Percentiles rank a stretch among this genome's conserved stretches.
Evolutionary conservation across 441 rosid species (phyloP).

Genomic region (Aleurites moluccanus): DNA sequence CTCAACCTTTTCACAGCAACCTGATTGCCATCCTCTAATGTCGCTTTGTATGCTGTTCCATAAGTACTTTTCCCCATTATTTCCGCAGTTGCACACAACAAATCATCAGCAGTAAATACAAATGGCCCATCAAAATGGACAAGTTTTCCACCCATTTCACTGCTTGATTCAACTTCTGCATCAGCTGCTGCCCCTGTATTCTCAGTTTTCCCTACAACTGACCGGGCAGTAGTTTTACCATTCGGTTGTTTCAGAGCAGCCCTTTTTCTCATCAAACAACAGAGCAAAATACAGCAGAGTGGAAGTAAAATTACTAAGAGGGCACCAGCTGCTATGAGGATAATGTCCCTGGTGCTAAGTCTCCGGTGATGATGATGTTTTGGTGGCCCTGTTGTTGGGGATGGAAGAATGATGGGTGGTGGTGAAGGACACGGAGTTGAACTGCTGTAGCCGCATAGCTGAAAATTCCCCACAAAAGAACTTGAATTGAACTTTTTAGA

Average conservation of each 20-base stretch:
- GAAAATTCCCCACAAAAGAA: slow-evolving; percentile 70
- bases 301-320: slow-evolving; percentile 54
- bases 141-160: slow-evolving; percentile 76
- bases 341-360: slow-evolving; percentile 61
- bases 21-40: slow-evolving; percentile 83
- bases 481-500: slow-evolving; percentile 64
- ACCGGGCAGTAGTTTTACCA: slow-evolving; percentile 18
- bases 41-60: slow-evolving; percentile 91
- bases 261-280: slow-evolving; percentile 59
- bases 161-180: slow-evolving; percentile 59
- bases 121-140: slow-evolving; percentile 88
- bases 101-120: slow-evolving; percentile 85
- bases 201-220: slow-evolving; percentile 35
- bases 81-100: slow-evolving; percentile 92
- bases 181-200: slow-evolving; percentile 36
- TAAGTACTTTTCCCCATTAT: slow-evolving; percentile 91
- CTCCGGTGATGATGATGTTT: slow-evolving; percentile 36
- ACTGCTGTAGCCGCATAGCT: slow-evolving; percentile 65
- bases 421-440: slow-evolving; percentile 55
- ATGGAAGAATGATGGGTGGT: slow-evolving; percentile 42
- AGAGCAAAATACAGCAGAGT: slow-evolving; percentile 53
- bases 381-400: slow-evolving; percentile 33
- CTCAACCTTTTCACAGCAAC: slow-evolving; percentile 89
- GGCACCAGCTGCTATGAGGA: slow-evolving; percentile 69
- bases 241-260: slow-evolving; percentile 36